Evolutionary conservation across 805 yeast genomes (phyloP).

Genomic region (Starmerella apicola): DNA sequence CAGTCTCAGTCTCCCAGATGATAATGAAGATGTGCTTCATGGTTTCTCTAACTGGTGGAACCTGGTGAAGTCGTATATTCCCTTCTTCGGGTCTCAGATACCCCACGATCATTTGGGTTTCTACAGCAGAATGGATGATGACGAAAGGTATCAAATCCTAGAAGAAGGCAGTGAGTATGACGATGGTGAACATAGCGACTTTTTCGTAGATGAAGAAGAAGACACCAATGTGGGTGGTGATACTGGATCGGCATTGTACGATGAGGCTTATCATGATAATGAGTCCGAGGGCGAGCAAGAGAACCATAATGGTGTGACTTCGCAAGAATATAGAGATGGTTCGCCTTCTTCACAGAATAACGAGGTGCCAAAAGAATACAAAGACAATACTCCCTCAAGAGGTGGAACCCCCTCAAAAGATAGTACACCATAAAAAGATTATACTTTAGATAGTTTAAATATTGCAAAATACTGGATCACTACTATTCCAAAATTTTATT

Average conservation of each 20-base stretch:
- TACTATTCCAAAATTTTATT: too few relatives aligned
- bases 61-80: conserved; percentile 1
- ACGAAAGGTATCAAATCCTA: conserved; percentile 25
- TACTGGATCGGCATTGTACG: background rate
- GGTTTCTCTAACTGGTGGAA: conserved; percentile 4
- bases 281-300: too few relatives aligned
- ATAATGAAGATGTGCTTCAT: background rate
- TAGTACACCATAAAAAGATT: background rate
- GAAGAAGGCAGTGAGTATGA: conserved; percentile 21
- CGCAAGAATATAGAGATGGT: too few relatives aligned
- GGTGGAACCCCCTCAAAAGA: too few relatives aligned
- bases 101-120: conserved; percentile 22
- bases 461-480: too few relatives aligned
- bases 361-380: too few relatives aligned
- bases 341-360: too few relatives aligned
- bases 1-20: background rate
- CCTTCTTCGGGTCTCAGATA: conserved; percentile 17
- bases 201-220: conserved; percentile 6
- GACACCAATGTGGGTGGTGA: background rate
- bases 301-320: too few relatives aligned
- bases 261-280: too few relatives aligned
- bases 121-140: conserved; percentile 27
- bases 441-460: background rate
- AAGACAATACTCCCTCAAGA: too few relatives aligned
- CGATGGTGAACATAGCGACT: conserved; percentile 6